Percentiles rank a stretch among this genome's conserved stretches.
These are phyloP conservation scores for Trichophyton verrucosum DNA, from an alignment of 2,329 filamentous ascomycete genomes.

Conservation along the genomic window DNA sequence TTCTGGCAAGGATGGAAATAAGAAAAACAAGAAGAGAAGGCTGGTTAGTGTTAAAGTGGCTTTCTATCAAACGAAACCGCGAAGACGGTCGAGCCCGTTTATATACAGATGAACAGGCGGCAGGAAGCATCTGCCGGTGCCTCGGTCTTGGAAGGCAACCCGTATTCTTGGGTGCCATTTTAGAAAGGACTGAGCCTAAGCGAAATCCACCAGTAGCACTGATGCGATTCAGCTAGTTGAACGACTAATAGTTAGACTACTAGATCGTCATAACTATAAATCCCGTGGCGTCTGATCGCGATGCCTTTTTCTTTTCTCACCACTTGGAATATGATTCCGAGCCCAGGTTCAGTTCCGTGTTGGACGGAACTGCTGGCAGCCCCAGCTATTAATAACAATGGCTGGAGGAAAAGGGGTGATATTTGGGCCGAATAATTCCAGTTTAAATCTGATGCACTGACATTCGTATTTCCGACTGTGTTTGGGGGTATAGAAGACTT, in stretches of 20 bases:
- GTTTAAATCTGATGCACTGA: background rate
- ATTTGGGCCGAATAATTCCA: background rate
- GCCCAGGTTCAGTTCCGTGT: too few relatives aligned
- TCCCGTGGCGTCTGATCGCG: background rate
- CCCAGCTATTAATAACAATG: background rate
- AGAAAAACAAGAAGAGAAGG: background rate
- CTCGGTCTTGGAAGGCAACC: background rate
- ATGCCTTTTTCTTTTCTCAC: background rate
- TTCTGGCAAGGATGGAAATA: background rate
- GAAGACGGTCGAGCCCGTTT: background rate
- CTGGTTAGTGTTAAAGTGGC: background rate
- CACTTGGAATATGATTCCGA: background rate
- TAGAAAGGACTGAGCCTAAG: background rate
- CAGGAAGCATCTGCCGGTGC: background rate
- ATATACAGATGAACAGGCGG: background rate
- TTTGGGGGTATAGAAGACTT: background rate
- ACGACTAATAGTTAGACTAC: background rate
- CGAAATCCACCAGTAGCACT: background rate
- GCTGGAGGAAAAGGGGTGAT: background rate
- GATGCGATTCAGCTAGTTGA: background rate
- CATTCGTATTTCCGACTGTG: background rate
- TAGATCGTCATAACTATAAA: background rate
- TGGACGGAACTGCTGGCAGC: background rate
- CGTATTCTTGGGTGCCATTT: background rate
- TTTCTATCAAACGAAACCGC: background rate